These are phyloP conservation scores for Lotus japonicus DNA, from an alignment of 306 rosid genomes.

Conservation along the genomic window DNA sequence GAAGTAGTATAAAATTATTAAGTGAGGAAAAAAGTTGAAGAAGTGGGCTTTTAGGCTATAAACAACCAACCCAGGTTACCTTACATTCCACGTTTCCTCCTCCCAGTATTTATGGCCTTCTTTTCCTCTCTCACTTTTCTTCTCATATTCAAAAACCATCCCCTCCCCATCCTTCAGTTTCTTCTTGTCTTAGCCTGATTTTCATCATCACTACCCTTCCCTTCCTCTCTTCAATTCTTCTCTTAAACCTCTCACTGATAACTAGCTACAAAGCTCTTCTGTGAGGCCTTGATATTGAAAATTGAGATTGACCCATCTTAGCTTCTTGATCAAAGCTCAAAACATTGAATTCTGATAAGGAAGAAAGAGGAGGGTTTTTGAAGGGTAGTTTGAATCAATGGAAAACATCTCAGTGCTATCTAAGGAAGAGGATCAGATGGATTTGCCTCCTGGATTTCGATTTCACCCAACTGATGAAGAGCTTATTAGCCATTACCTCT, in stretches of 20 bases:
- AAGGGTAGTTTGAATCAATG: slow-evolving; percentile 20
- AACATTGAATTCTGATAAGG: neutral
- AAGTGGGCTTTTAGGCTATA: slow-evolving; percentile 33
- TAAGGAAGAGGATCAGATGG: slow-evolving; percentile 48
- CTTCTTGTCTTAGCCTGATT: slow-evolving; percentile 18
- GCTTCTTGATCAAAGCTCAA: neutral
- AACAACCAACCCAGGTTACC: slow-evolving; percentile 52
- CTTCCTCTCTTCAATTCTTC: slow-evolving; percentile 19
- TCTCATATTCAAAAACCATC: slow-evolving; percentile 14
- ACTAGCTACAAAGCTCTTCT: neutral
- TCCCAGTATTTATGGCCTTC: slow-evolving; percentile 52
- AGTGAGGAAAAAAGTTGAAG: slow-evolving; percentile 14
- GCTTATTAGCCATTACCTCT: slow-evolving; percentile 77
- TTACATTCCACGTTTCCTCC: slow-evolving; percentile 78
- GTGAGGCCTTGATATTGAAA: neutral
- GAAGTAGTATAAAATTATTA: neutral
- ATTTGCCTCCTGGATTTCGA: slow-evolving; percentile 87
- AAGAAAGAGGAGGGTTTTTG: neutral
- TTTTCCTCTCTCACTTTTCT: slow-evolving; percentile 30
- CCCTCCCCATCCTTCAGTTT: slow-evolving; percentile 27
- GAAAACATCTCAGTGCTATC: slow-evolving; percentile 30
- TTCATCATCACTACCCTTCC: slow-evolving; percentile 18
- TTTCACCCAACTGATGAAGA: slow-evolving; percentile 97
- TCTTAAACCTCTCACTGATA: neutral
- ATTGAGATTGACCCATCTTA: neutral